Conservation (phyloP, 768 basidiomycete species). For the Agaricus blazei region DNA sequence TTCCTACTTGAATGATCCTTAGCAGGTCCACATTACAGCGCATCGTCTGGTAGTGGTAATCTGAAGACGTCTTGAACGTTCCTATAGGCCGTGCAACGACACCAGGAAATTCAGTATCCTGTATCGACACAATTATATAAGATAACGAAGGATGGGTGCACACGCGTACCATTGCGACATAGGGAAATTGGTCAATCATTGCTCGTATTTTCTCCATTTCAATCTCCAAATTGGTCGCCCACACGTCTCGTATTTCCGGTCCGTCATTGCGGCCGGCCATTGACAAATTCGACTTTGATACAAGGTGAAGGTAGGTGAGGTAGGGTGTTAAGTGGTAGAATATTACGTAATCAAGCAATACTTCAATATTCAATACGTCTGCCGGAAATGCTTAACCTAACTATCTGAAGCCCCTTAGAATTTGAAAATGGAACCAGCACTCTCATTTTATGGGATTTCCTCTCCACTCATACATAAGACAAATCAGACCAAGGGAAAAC, state of each 20-base stretch:
- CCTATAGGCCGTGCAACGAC: slow-evolving; percentile 98
- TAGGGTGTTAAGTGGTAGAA: background rate
- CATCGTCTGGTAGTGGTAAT: slow-evolving; percentile 99
- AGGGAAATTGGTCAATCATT: slow-evolving; percentile 86
- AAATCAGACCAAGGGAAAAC: no score
- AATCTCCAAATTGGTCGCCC: slow-evolving; percentile 86
- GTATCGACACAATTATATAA: slow-evolving; percentile 4
- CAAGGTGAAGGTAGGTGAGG: background rate
- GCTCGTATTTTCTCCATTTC: slow-evolving; percentile 90
- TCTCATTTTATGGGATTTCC: no score
- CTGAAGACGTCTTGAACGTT: slow-evolving; percentile 91
- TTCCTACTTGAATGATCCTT: slow-evolving; percentile 95
- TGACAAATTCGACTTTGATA: background rate
- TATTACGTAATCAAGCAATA: slow-evolving; percentile 6
- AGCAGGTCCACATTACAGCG: slow-evolving; percentile 98
- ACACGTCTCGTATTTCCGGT: slow-evolving; percentile 80
- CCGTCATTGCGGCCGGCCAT: slow-evolving; percentile 9
- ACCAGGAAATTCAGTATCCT: slow-evolving; percentile 99
- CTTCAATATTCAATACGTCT: no score
- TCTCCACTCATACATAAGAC: no score
- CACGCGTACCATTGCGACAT: slow-evolving; percentile 83
- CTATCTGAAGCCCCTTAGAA: no score
- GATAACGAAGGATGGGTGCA: slow-evolving; percentile 14
- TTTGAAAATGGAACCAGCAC: no score
- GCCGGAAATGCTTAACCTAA: no score